These are phyloP conservation scores for Lunularia cruciata DNA, from an alignment of 225 moss, liverwort and hornwort genomes.

Conservation along the genomic window DNA sequence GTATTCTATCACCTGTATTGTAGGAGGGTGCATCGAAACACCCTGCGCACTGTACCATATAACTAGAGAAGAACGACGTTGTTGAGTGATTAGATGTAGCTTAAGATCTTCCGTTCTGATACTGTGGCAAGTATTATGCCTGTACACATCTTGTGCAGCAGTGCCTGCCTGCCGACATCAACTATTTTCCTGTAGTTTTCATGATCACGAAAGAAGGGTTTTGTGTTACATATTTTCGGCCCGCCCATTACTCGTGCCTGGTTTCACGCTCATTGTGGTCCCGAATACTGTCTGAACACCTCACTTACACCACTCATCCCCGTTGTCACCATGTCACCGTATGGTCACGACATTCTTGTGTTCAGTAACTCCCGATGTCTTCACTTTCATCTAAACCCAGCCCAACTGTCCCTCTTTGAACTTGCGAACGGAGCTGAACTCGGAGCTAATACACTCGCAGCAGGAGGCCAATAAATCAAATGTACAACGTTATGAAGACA, in stretches of 20 bases:
- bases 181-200: constrained; percentile 12
- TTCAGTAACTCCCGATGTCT: too few relatives aligned
- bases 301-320: too few relatives aligned
- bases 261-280: too few relatives aligned
- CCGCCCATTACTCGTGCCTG: background rate
- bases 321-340: too few relatives aligned
- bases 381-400: too few relatives aligned
- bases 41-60: constrained; percentile 18
- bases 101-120: background rate
- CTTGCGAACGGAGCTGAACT: too few relatives aligned
- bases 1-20: constrained; percentile 17
- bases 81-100: constrained; percentile 12
- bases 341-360: too few relatives aligned
- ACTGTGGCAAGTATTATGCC: background rate
- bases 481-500: too few relatives aligned
- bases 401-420: too few relatives aligned
- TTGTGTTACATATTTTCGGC: background rate
- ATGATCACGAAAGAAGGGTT: background rate
- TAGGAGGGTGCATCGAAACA: constrained; percentile 11
- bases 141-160: constrained; percentile 1
- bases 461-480: too few relatives aligned
- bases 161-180: background rate
- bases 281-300: too few relatives aligned
- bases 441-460: too few relatives aligned
- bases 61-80: constrained; percentile 15